Evolutionary conservation across 108 stramenopile species (phyloP), one percentile per base, ranked within the genome.

Genomic region (Skeletonema marinoi): DNA sequence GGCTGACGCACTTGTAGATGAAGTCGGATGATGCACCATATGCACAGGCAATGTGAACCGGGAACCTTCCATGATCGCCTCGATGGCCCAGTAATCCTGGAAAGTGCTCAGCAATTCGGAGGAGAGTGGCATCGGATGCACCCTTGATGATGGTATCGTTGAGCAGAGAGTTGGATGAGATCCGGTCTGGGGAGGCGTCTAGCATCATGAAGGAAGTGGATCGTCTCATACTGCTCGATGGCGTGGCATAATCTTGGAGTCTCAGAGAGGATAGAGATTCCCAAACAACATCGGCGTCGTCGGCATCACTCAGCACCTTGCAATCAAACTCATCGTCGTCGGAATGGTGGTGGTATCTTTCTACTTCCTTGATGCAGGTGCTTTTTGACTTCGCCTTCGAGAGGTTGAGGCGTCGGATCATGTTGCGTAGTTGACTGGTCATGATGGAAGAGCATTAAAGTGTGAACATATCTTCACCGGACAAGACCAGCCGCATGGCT

Each of bases 11-110:
- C 21, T 64, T 68, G 48, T 35, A 70, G 62, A 77, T 58, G 50
- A 77, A 77, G n/a, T 30, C 59, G 30, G 68, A 29, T 46, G 76
- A 70, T 2, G 41, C 48, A 14, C 61, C 68, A 32, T 1, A 13
- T n/a, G 61, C 67, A 32, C 76, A 77, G 4, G 76, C 76, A 14
- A 69, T 8, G 10, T 77, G 76, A 31, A 51, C 11, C 3, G 76
- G 61, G 31, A 17, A 70, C n/a, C 36, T 13, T 33, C 76, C 68
- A 31, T 65, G 16, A 19, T 51, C 33, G 48, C 68, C 50, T 31
- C 39, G 54, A 12, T 56, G 68, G 9, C 36, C 42, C 16, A 77
- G 61, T 4, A 50, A 31, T 8, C 68, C 62, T 2, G 68, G 76
- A 16, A 70, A 77, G 25, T 39, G 60, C 32, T 70, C 62, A 10